A percentile compares a stretch with the other conserved stretches of the same genome.
These are phyloP conservation scores for Dipodascopsis uninucleata DNA, from an alignment of 805 yeast species.

Conservation along the genomic window DNA sequence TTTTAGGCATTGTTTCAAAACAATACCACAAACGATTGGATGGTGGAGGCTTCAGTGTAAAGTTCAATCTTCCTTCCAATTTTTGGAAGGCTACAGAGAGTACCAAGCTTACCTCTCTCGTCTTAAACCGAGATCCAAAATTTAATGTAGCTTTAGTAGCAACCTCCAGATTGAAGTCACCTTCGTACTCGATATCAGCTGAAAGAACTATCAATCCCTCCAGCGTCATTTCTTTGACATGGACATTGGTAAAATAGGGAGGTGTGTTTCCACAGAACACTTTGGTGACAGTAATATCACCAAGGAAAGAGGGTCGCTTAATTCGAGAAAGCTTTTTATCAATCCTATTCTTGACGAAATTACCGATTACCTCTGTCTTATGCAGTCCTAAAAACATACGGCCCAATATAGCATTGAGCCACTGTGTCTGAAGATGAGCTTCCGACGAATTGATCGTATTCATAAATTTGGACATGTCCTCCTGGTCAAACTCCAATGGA, in stretches of 20 bases:
- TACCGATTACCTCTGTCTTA: conserved; percentile 62
- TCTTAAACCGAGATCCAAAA: conserved; percentile 68
- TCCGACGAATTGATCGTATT: conserved; percentile 77
- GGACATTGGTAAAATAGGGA: conserved; percentile 74
- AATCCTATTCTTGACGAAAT: conserved; percentile 54
- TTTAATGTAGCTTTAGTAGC: conserved; percentile 76
- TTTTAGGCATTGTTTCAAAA: conserved; percentile 68
- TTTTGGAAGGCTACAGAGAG: conserved; percentile 64
- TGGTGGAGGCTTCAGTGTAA: conserved; percentile 83
- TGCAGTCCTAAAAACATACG: conserved; percentile 75
- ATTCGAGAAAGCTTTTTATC: conserved; percentile 72
- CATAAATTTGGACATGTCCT: conserved; percentile 68
- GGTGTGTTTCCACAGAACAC: conserved; percentile 75
- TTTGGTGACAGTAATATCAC: conserved; percentile 69
- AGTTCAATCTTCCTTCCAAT: conserved; percentile 67
- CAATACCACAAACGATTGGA: conserved; percentile 88
- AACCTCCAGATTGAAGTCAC: conserved; percentile 70
- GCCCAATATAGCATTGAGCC: conserved; percentile 88
- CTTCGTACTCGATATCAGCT: conserved; percentile 63
- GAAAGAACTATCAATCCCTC: conserved; percentile 71
- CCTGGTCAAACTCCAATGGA: conserved; percentile 66
- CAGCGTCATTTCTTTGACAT: conserved; percentile 54
- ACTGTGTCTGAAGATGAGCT: conserved; percentile 75
- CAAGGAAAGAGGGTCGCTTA: conserved; percentile 82
- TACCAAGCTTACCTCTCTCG: conserved; percentile 69